phyloP scores from a whole-genome alignment of 1,284 basidiomycete genomes.

The Sanguinoderma infundibulare region DNA sequence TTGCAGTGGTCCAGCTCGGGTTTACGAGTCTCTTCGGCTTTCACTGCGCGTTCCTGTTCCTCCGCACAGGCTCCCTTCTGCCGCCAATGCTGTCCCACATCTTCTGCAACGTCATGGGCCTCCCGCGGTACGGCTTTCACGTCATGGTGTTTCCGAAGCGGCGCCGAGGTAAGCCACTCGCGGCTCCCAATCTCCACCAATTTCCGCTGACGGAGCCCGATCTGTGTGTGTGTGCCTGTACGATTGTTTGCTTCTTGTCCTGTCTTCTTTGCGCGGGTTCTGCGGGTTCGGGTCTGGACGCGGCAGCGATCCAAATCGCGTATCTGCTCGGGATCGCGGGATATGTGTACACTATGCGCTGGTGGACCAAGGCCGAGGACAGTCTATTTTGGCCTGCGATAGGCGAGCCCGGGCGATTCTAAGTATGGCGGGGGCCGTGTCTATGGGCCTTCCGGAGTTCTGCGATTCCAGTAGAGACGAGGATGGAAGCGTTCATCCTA shows the following conservation, averaged over 20 bases:
- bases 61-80: constrained; percentile 73
- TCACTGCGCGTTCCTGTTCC: constrained; percentile 85
- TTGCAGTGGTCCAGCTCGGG: constrained; percentile 78
- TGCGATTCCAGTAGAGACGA: background rate
- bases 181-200: background rate
- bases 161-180: constrained; percentile 30
- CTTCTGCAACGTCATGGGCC: constrained; percentile 94
- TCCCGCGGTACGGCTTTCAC: constrained; percentile 60
- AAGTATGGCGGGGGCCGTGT: background rate
- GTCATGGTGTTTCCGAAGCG: constrained; percentile 34
- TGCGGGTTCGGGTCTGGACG: background rate
- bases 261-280: background rate
- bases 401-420: constrained; percentile 17
- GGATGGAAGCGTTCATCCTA: background rate
- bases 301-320: constrained; percentile 33
- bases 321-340: constrained; percentile 37
- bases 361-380: constrained; percentile 34
- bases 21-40: constrained; percentile 96
- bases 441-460: background rate
- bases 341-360: constrained; percentile 37
- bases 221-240: background rate
- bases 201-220: constrained; percentile 3
- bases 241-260: background rate
- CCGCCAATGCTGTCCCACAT: constrained; percentile 78
- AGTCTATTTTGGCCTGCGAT: constrained; percentile 33